A percentile compares a stretch with the other conserved stretches of the same genome.
Conservation (phyloP, 345 rosid genomes). For the Salix exigua region DNA sequence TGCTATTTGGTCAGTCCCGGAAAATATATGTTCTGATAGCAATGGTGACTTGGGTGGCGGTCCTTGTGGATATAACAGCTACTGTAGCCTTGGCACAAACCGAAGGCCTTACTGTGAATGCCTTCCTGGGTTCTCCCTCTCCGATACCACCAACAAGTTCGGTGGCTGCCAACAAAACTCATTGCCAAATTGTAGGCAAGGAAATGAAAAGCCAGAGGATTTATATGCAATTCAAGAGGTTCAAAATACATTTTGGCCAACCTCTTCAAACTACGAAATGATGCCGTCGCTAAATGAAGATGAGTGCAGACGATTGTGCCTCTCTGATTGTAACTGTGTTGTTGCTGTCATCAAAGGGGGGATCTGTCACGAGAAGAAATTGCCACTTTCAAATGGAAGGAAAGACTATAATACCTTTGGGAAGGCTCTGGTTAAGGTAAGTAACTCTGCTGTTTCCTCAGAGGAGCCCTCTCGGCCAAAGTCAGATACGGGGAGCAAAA, state of each 20-base stretch:
- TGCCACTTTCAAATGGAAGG: slow-evolving; percentile 22
- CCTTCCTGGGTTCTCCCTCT: slow-evolving; percentile 19
- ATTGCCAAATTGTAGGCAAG: slow-evolving; percentile 16
- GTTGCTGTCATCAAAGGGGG: slow-evolving; percentile 4
- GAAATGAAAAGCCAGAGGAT: slow-evolving; percentile 13
- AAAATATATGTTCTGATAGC: slow-evolving; percentile 7
- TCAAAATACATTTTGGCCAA: background rate
- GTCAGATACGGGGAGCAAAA: background rate
- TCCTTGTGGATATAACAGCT: slow-evolving; percentile 29
- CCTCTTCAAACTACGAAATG: slow-evolving; percentile 11
- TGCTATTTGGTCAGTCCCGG: slow-evolving; percentile 11
- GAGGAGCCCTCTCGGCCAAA: background rate
- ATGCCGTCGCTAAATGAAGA: background rate
- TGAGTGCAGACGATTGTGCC: slow-evolving; percentile 20
- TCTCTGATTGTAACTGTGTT: slow-evolving; percentile 17
- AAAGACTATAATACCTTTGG: background rate
- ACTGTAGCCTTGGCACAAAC: slow-evolving; percentile 1
- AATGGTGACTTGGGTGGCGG: slow-evolving; percentile 2
- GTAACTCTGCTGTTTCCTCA: slow-evolving; percentile 3
- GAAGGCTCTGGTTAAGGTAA: slow-evolving; percentile 14
- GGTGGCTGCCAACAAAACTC: slow-evolving; percentile 15
- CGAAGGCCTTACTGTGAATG: slow-evolving; percentile 19
- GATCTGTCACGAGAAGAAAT: slow-evolving; percentile 20
- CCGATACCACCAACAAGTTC: slow-evolving; percentile 3
- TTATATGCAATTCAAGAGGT: slow-evolving; percentile 6